These are phyloP conservation scores for Paramecium primaurelia DNA, from an alignment of 73 alveolate species.

Conservation along the genomic window DNA sequence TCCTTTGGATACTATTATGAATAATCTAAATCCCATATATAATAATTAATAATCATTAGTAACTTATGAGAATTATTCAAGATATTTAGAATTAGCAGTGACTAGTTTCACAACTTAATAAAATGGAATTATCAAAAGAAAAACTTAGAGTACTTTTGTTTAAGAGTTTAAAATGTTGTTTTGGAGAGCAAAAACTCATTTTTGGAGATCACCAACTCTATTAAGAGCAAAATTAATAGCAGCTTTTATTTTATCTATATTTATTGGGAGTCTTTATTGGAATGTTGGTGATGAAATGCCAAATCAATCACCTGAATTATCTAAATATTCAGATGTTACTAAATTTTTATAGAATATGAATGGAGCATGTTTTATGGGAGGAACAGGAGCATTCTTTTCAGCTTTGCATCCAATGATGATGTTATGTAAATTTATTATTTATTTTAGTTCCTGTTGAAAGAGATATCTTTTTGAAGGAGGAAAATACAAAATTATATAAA, in stretches of 20 bases:
- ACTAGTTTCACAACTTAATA: background rate
- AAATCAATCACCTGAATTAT: background rate
- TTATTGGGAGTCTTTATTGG: constrained; percentile 27
- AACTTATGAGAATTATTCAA: background rate
- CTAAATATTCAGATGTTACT: background rate
- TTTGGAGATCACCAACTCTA: background rate
- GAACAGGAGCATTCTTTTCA: constrained; percentile 33
- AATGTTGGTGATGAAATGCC: background rate
- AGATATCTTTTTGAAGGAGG: constrained; percentile 51
- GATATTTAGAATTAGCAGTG: background rate
- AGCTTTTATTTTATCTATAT: background rate
- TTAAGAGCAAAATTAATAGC: background rate
- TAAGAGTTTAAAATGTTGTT: background rate
- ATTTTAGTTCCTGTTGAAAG: constrained; percentile 49
- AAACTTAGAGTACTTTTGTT: background rate
- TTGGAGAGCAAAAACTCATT: background rate
- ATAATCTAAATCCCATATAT: background rate
- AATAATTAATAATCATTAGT: background rate
- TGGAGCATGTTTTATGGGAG: background rate
- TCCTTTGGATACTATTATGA: constrained; percentile 31
- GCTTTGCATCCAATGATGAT: constrained; percentile 2
- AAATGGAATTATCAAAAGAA: background rate
- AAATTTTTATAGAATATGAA: background rate
- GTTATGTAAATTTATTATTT: background rate
- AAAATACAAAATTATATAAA: constrained; percentile 45